Percentiles rank a stretch among this genome's conserved stretches.
Conservation (phyloP, 345 rosid genomes). For the Durio zibethinus region DNA sequence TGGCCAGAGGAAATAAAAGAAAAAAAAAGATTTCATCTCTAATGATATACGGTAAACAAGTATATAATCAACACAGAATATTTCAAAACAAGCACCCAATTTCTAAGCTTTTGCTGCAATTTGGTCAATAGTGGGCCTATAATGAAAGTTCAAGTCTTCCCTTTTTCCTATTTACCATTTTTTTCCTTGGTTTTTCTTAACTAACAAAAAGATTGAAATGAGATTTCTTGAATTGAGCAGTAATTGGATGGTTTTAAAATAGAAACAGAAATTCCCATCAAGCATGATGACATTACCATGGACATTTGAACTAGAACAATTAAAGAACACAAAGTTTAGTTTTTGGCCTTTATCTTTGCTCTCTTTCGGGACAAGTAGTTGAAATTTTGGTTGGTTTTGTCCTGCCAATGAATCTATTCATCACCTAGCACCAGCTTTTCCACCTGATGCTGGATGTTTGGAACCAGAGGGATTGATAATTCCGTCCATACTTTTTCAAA, state of each 20-base stretch:
- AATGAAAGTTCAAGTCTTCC: background rate
- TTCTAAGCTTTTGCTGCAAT: background rate
- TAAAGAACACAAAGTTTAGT: background rate
- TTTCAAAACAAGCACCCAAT: background rate
- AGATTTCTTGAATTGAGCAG: background rate
- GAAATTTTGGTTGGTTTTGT: background rate
- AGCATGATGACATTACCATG: background rate
- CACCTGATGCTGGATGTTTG: background rate
- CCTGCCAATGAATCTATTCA: background rate
- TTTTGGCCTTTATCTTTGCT: background rate
- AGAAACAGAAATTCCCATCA: background rate
- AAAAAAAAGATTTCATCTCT: too few species aligned
- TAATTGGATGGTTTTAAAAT: background rate
- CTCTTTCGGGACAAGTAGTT: background rate
- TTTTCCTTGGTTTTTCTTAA: too few species aligned
- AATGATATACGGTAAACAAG: too few species aligned
- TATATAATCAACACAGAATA: too few species aligned
- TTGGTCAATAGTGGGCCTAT: background rate
- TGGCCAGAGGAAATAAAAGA: background rate
- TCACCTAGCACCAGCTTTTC: background rate
- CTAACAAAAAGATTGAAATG: background rate
- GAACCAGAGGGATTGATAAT: background rate
- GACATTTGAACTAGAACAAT: background rate
- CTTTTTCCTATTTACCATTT: background rate
- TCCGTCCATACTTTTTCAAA: background rate